Evolutionary conservation across 2,329 filamentous ascomycete genomes (phyloP).

Genomic region (Claviceps africana): DNA sequence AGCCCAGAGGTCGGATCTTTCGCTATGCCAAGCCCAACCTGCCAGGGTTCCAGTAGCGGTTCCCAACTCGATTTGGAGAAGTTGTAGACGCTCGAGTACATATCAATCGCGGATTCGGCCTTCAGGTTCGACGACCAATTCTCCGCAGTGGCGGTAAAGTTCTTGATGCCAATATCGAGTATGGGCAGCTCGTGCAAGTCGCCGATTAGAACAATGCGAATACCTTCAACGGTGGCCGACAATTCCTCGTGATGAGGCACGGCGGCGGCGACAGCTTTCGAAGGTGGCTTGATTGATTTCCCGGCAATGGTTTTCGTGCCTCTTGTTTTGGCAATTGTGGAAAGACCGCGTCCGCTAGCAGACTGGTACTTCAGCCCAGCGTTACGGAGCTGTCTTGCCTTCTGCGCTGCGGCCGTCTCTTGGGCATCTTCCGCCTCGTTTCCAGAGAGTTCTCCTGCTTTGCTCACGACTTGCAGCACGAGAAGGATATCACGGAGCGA

Average conservation of each 20-base stretch:
- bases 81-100: slow-evolving; percentile 95
- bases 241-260: slow-evolving; percentile 52
- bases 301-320: slow-evolving; percentile 22
- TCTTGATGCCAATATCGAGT: slow-evolving; percentile 83
- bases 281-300: slow-evolving; percentile 13
- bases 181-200: slow-evolving; percentile 92
- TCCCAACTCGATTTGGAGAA: slow-evolving; percentile 99
- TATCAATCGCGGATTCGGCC: slow-evolving; percentile 80
- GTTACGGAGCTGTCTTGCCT: slow-evolving; percentile 38
- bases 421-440: slow-evolving; percentile 34
- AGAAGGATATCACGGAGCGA: slow-evolving; percentile 91
- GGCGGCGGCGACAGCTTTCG: slow-evolving; percentile 5
- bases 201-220: slow-evolving; percentile 86
- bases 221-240: slow-evolving; percentile 71
- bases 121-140: slow-evolving; percentile 86
- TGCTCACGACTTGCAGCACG: slow-evolving; percentile 80
- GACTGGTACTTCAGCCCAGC: slow-evolving; percentile 39
- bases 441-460: slow-evolving; percentile 76
- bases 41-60: slow-evolving; percentile 89
- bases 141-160: slow-evolving; percentile 68
- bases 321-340: slow-evolving; percentile 33
- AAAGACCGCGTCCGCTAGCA: slow-evolving; percentile 41
- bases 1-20: slow-evolving; percentile 62
- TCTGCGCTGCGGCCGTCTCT: slow-evolving; percentile 33
- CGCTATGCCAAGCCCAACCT: slow-evolving; percentile 78